Evolutionary conservation across 192 early-diverging fungal genomes (phyloP).

Genomic region (Coemansia sp.): DNA sequence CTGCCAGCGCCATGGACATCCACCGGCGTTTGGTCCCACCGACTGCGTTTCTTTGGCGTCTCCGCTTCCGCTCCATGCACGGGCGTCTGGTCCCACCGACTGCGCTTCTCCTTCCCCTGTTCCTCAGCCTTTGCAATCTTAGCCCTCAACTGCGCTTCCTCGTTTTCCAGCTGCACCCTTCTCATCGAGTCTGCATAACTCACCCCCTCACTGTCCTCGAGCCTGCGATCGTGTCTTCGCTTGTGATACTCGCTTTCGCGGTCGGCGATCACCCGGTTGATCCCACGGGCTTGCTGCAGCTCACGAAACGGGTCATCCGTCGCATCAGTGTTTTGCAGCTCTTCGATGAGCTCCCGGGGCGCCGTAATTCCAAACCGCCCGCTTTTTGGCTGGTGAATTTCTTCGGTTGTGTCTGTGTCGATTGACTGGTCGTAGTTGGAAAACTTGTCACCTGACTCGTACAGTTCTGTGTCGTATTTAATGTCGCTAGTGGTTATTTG

Average conservation of each 20-base stretch:
- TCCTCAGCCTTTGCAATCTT: slow-evolving; percentile 71
- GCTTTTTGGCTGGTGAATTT: slow-evolving; percentile 58
- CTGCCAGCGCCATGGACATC: slow-evolving; percentile 24
- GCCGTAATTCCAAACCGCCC: slow-evolving; percentile 68
- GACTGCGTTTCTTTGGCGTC: slow-evolving; percentile 52
- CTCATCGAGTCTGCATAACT: slow-evolving; percentile 85
- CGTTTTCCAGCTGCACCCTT: slow-evolving; percentile 81
- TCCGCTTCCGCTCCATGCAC: slow-evolving; percentile 41
- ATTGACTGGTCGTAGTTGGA: slow-evolving; percentile 71
- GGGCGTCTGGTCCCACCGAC: slow-evolving; percentile 72
- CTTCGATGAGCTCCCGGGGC: slow-evolving; percentile 74
- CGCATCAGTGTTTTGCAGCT: slow-evolving; percentile 53
- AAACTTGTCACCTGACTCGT: slow-evolving; percentile 65
- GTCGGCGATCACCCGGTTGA: slow-evolving; percentile 72
- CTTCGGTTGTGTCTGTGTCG: neutral
- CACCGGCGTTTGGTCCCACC: slow-evolving; percentile 73
- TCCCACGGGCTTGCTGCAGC: slow-evolving; percentile 32
- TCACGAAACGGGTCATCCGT: slow-evolving; percentile 67
- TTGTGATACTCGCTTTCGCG: slow-evolving; percentile 85
- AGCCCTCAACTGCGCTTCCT: slow-evolving; percentile 68
- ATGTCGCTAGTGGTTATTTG: slow-evolving; percentile 13
- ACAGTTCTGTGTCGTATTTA: slow-evolving; percentile 74
- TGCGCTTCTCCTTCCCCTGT: slow-evolving; percentile 57
- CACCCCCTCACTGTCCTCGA: neutral
- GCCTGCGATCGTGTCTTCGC: slow-evolving; percentile 70